These are phyloP conservation scores for Zymoseptoria pseudotritici DNA, from an alignment of 2,329 filamentous ascomycete species.

Conservation along the genomic window DNA sequence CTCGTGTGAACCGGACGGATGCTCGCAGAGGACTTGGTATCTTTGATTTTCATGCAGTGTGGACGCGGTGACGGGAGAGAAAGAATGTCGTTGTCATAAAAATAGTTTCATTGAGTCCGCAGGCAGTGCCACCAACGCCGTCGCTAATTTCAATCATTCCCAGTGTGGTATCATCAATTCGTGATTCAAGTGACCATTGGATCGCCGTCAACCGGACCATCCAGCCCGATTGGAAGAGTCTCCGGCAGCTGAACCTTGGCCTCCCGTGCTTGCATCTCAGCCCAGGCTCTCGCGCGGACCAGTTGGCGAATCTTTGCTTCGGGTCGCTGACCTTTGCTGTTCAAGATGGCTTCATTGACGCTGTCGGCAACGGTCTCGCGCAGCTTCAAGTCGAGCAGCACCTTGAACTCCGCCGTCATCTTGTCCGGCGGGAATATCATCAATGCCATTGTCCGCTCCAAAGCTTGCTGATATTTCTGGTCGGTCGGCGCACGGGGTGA, in stretches of 20 bases:
- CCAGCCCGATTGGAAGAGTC: constrained; percentile 36
- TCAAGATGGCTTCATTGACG: constrained; percentile 84
- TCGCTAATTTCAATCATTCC: constrained; percentile 14
- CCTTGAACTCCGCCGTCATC: constrained; percentile 66
- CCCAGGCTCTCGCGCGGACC: constrained; percentile 77
- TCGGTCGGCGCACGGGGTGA: constrained; percentile 80
- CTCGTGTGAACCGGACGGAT: not conserved
- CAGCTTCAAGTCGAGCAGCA: constrained; percentile 69
- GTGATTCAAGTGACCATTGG: constrained; percentile 19
- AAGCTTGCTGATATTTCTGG: constrained; percentile 70
- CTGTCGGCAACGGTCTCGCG: constrained; percentile 75
- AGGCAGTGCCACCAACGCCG: constrained; percentile 15
- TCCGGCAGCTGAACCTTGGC: constrained; percentile 36
- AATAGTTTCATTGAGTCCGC: constrained; percentile 4
- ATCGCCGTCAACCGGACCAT: constrained; percentile 22
- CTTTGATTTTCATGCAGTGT: not conserved
- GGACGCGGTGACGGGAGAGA: not conserved
- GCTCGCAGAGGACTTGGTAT: not conserved
- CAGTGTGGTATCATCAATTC: constrained; percentile 2
- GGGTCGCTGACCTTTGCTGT: constrained; percentile 61
- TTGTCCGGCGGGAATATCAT: constrained; percentile 80
- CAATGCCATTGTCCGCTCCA: constrained; percentile 89
- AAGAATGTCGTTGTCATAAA: not conserved
- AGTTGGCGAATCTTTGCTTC: constrained; percentile 78
- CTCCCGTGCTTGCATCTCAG: constrained; percentile 56